phyloP scores from a whole-genome alignment of 2,329 filamentous ascomycete species.

The Teratosphaeria nubilosa region DNA sequence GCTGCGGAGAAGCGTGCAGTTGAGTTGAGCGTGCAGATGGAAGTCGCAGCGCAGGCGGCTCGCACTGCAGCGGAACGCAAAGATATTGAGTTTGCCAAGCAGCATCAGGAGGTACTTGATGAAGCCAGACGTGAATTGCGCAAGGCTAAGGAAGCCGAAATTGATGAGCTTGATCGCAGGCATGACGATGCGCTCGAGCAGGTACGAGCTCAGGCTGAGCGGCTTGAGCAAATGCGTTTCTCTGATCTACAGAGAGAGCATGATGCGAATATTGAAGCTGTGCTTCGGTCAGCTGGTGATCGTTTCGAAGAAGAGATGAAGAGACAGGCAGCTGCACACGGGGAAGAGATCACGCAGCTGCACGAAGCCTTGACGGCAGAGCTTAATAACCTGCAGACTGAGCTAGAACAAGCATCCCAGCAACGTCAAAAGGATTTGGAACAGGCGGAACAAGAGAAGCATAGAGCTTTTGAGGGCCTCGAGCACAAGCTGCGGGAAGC shows the following conservation, averaged over 20 bases:
- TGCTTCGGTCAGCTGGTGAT: not conserved
- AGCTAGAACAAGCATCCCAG: conserved; percentile 1
- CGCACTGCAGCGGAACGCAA: conserved; percentile 9
- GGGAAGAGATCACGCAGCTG: not conserved
- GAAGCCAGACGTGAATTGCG: conserved; percentile 11
- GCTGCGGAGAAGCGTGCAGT: not conserved
- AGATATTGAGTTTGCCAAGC: conserved; percentile 5
- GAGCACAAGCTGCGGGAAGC: conserved; percentile 3
- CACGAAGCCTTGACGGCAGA: conserved; percentile 1
- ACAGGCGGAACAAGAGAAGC: not conserved
- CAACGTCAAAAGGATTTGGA: conserved; percentile 2
- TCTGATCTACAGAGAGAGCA: conserved; percentile 14
- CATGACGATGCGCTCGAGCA: conserved; percentile 18
- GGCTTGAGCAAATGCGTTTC: conserved; percentile 9
- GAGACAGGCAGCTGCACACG: conserved; percentile 3
- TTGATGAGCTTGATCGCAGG: conserved; percentile 13
- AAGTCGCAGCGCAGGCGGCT: conserved; percentile 1
- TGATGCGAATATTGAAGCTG: conserved; percentile 9
- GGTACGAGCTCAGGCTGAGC: conserved; percentile 12
- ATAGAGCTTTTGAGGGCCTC: not conserved
- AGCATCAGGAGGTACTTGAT: conserved; percentile 13
- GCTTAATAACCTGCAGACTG: conserved; percentile 3
- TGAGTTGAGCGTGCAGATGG: not conserved
- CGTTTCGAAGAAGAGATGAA: not conserved
- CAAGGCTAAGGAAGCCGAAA: conserved; percentile 11